Evolutionary conservation across 1,284 basidiomycete species (phyloP), one percentile per base, ranked within the genome.

Genomic region (Trametes polyzona): DNA sequence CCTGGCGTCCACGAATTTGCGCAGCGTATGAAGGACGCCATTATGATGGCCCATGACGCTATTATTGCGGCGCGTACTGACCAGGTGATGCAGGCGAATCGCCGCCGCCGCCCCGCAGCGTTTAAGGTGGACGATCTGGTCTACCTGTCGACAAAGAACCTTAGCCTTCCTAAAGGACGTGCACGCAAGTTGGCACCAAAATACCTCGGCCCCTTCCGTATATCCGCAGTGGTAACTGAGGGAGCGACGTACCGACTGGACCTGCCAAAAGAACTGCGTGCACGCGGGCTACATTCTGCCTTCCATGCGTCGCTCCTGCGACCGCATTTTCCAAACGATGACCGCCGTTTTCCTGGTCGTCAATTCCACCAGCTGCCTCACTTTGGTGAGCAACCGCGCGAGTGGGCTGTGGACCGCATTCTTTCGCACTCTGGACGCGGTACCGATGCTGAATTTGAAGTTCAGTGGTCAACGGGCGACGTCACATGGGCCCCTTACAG

Each of bases 381-480:
- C 54, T 70, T 72, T 44, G 69, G 71, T 7, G 57, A 61, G 16
- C 60, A 67, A 14, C 49, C 42, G 1, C 62, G 61, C 0, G 71
- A 71, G 44, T 68, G 56, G 48, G 29, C 57, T 2, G 67, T 71
- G 0, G 58, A 75, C 2, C 36, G 64, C 1, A 73, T 78, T 1
- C 9, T 69, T 0, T 32, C 59, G 0, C 76, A 77, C 47, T n/a
- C 48, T 0, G 71, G 74, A 5, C 55, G 62, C 26, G 69, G 68
- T 0, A 35, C 41, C 4, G 43, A 58, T 0, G 43, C 69, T 0
- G 23, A 68, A 4, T 78, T 76, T 48, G 55, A 74, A 24, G 61
- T 78, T 0, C 40, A 56, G 10, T 79, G 74, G 72, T 65, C 61
- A 11, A 43, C 67, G 0, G 76, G 76, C 0, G 68, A 73, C 29